These are phyloP conservation scores for Amanita brunnescens DNA, from an alignment of 768 basidiomycete species.

Conservation along the genomic window DNA sequence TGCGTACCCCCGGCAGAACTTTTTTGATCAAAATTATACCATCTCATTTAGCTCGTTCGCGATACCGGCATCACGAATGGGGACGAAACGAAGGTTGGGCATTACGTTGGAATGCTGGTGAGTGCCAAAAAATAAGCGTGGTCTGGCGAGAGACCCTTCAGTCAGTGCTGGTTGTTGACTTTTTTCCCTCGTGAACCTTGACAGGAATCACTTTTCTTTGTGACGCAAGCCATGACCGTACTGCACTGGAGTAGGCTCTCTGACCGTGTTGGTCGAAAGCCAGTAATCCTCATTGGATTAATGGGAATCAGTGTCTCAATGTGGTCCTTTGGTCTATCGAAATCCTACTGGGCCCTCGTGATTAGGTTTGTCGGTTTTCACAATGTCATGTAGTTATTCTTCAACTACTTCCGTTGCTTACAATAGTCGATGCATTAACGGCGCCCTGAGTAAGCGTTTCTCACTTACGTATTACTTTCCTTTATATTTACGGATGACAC, in stretches of 20 bases:
- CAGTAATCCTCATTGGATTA: slow-evolving; percentile 60
- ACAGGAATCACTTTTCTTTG: slow-evolving; percentile 72
- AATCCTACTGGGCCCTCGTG: slow-evolving; percentile 56
- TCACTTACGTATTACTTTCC: slow-evolving; percentile 1
- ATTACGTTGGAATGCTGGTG: slow-evolving; percentile 72
- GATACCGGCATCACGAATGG: slow-evolving; percentile 62
- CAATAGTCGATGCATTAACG: slow-evolving; percentile 59
- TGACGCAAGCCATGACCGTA: slow-evolving; percentile 63
- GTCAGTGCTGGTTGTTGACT: too few species aligned
- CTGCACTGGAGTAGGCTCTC: slow-evolving; percentile 69
- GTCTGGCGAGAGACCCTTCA: too few species aligned
- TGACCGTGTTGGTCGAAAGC: slow-evolving; percentile 67
- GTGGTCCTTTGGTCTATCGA: slow-evolving; percentile 68
- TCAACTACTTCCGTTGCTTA: not conserved
- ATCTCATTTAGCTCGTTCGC: slow-evolving; percentile 41
- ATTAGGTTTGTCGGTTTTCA: slow-evolving; percentile 31
- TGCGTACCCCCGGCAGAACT: slow-evolving; percentile 21
- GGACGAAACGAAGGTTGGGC: slow-evolving; percentile 61
- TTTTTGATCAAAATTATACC: not conserved
- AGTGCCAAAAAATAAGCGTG: too few species aligned
- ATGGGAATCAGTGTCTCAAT: slow-evolving; percentile 58
- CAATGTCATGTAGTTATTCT: not conserved
- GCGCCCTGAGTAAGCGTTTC: slow-evolving; percentile 49
- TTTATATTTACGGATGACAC: not conserved
- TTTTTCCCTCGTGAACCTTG: not conserved